Evolutionary conservation across 306 rosid species (phyloP), one percentile per base, ranked within the genome.

Genomic region (Lotus japonicus): DNA sequence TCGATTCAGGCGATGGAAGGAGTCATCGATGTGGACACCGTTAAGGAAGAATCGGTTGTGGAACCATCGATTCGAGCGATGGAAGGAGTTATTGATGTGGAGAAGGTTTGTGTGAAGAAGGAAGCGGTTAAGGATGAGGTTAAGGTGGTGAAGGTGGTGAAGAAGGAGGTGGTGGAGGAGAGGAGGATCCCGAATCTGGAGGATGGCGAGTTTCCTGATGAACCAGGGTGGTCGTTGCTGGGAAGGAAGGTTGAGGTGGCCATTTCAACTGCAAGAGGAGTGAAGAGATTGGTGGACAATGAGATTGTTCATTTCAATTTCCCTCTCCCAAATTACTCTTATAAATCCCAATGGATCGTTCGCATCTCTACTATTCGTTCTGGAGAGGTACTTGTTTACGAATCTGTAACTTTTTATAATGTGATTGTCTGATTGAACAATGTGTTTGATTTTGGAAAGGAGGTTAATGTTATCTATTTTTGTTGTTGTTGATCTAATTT

Each of bases 281-380:
- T 64, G 43, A 77, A 77, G 51, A 85, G 79, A 33, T 68, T 92
- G 76, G 84, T 72, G 18, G 96, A 92, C 73, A 92, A 92, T 52
- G 98, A 92, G 77, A 85, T 92, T 57, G 85, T 92, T 17, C 35
- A 82, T 58, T 89, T 92, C 46, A 54, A n/a, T n/a, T n/a, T n/a
- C n/a, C 80, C 89, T 44, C 15, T n/a, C 33, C 19, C 71, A 1
- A 46, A 26, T 66, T 58, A 70, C 19, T 80, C 68, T 23, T 55
- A 9, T n/a, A 83, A 85, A 63, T 35, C 75, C 1, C 78, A 45
- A 21, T 87, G 82, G 87, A 89, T 92, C 43, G 89, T 87, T 82
- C 95, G 96, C 7, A 75, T 85, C 55, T 85, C 90, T n/a, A 92
- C 97, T 16, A 84, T 85, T 21, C 95, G 92, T 31, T 79, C 55